A percentile compares a stretch with the other conserved stretches of the same genome.
These are phyloP conservation scores for Ophiocordyceps camponoti-rufipedis DNA, from an alignment of 2,329 filamentous ascomycete genomes.

Conservation along the genomic window DNA sequence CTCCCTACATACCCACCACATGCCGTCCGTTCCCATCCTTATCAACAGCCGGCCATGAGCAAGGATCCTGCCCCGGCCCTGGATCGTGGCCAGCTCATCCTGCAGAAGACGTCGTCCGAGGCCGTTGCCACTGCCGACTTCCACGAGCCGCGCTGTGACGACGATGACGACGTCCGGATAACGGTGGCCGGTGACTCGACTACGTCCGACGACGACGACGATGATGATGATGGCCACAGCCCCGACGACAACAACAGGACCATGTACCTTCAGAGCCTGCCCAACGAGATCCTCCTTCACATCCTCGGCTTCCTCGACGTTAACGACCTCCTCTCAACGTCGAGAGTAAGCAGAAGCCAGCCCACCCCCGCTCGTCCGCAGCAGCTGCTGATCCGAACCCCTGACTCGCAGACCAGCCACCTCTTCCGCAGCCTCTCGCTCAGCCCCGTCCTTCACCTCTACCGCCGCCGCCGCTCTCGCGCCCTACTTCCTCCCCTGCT, in stretches of 20 bases:
- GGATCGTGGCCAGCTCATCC: not conserved
- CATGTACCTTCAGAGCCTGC: conserved; percentile 21
- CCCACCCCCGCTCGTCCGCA: not conserved
- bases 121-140: not conserved
- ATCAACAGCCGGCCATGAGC: not conserved
- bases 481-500: conserved; percentile 35
- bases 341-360: conserved; percentile 26
- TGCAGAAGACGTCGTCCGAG: not conserved
- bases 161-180: not conserved
- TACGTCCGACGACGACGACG: not conserved
- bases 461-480: conserved; percentile 40
- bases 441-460: conserved; percentile 45
- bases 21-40: not conserved
- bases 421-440: conserved; percentile 42
- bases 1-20: not conserved
- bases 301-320: conserved; percentile 39
- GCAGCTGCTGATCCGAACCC: not conserved
- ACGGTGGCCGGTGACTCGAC: too few species aligned
- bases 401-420: conserved; percentile 33
- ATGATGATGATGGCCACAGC: not conserved
- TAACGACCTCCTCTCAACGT: conserved; percentile 33
- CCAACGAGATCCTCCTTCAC: conserved; percentile 37
- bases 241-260: not conserved
- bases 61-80: not conserved
- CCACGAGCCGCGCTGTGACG: not conserved